Evolutionary conservation across 345 rosid genomes (phyloP).

Genomic region (Brassica carinata): DNA sequence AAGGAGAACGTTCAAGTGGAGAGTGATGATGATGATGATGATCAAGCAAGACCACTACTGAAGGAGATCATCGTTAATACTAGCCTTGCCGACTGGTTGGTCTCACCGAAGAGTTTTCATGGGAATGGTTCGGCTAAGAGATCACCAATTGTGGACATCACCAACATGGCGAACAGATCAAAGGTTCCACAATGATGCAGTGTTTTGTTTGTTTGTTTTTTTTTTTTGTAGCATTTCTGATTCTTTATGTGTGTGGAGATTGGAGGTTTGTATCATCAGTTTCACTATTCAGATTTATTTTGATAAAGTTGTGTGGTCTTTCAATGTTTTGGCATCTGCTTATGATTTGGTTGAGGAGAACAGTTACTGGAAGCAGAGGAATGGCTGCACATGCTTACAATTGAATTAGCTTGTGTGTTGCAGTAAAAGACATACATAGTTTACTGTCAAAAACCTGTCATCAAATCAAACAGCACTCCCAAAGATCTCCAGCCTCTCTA

Average conservation of each 20-base stretch:
- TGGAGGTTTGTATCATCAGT: conserved; percentile 2
- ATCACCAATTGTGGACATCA: conserved; percentile 46
- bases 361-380: neutral
- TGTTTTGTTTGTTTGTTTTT: conserved; percentile 34
- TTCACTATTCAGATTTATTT: neutral
- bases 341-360: neutral
- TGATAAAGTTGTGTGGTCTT: conserved; percentile 24
- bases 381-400: conserved; percentile 30
- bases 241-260: conserved; percentile 36
- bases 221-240: conserved; percentile 35
- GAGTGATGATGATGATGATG: conserved; percentile 16
- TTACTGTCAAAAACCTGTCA: conserved; percentile 33
- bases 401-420: conserved; percentile 20
- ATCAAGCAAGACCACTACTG: conserved; percentile 43
- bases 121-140: conserved; percentile 30
- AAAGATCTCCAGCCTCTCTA: conserved; percentile 18
- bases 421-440: conserved; percentile 26
- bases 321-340: conserved; percentile 22
- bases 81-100: conserved; percentile 82
- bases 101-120: conserved; percentile 27
- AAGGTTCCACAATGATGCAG: conserved; percentile 1
- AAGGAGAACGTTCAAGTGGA: conserved; percentile 57
- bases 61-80: conserved; percentile 62
- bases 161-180: conserved; percentile 43
- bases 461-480: conserved; percentile 31